Base-by-base conservation (phyloP, 2,329 filamentous ascomycete genomes). In the Ophiostoma populinum region DNA sequence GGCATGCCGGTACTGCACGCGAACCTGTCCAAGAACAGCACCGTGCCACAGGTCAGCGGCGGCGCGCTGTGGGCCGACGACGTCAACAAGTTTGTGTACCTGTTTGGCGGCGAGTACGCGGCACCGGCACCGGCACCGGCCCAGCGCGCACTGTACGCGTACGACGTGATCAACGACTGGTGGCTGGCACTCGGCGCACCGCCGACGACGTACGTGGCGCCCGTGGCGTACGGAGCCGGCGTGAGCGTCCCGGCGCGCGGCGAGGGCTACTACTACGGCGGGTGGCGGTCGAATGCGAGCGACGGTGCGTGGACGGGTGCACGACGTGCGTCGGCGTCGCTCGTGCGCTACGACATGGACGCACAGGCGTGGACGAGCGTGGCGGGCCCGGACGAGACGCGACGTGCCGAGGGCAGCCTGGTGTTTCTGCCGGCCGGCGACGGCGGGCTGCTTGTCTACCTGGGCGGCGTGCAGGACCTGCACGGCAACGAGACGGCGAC, bases 61-160 rank as follows among this genome's bases (percentile, higher is more conserved):
- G 61, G 58, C 19, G 48, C 63, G 3, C 52, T 76, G 10, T 77
- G 71, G 71, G 56, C 61, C 7, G 73, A 77, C 47, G 55, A 62
- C 18, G 57, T 70, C 25, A 77, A 78, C 52, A 74, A 75, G 47
- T 58, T 63, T 28, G 62, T 78, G 33, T 76, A 73, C 47, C 55
- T 71, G 2, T 77, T 67, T 45, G 73, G 72, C 9, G 73, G 73
- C 30, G 65, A 75, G 42, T 67, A 63, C 43, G 49, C 50, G 39
- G 47, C 45, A n/a, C n/a, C n/a, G 11, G 47, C 55, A 19, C 47
- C 55, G 18, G 38, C 41, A 2, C 65, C 67, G 1, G 52, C 58
- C 10, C 35, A 25, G 1, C 64, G 66, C 36, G 52, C 52, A 16
- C 59, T 76, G 19, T 71, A 65, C 52, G 55, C 58, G 5, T 77